These are phyloP conservation scores for Papiliotrema laurentii DNA, from an alignment of 1,284 basidiomycete species.

Conservation along the genomic window DNA sequence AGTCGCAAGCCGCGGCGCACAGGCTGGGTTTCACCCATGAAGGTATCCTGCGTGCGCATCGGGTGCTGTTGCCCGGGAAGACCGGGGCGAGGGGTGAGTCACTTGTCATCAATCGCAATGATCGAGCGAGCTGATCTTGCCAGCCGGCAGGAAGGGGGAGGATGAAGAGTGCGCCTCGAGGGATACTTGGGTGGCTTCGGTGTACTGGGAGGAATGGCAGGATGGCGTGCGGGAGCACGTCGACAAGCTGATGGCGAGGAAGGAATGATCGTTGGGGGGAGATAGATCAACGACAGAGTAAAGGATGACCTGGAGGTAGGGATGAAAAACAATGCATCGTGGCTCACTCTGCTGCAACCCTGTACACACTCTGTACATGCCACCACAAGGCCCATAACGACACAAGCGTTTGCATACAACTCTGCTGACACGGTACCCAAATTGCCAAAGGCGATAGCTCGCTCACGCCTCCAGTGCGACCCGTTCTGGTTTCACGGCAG, in stretches of 20 bases:
- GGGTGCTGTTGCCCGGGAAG: conserved; percentile 30
- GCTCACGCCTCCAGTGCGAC: conserved; percentile 3
- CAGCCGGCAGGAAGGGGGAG: neutral
- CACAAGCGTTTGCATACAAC: too few relatives aligned
- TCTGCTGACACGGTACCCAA: too few relatives aligned
- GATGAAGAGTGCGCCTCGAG: conserved; percentile 8
- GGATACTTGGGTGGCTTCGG: conserved; percentile 34
- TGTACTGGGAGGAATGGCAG: conserved; percentile 43
- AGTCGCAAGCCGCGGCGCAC: conserved; percentile 23
- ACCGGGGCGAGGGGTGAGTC: conserved; percentile 31
- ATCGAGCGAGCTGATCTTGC: neutral
- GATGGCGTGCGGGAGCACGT: conserved; percentile 27
- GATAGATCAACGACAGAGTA: neutral
- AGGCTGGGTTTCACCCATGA: conserved; percentile 35
- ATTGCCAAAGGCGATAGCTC: too few relatives aligned
- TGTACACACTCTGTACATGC: neutral
- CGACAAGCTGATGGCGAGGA: conserved; percentile 26
- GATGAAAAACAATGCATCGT: neutral
- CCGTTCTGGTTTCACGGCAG: neutral
- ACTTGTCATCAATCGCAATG: neutral
- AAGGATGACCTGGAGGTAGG: neutral
- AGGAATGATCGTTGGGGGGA: neutral
- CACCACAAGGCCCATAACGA: too few relatives aligned
- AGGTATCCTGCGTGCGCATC: conserved; percentile 26
- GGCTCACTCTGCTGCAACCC: neutral